phyloP scores from a whole-genome alignment of 345 rosid genomes.

The Lepidium sativum region DNA sequence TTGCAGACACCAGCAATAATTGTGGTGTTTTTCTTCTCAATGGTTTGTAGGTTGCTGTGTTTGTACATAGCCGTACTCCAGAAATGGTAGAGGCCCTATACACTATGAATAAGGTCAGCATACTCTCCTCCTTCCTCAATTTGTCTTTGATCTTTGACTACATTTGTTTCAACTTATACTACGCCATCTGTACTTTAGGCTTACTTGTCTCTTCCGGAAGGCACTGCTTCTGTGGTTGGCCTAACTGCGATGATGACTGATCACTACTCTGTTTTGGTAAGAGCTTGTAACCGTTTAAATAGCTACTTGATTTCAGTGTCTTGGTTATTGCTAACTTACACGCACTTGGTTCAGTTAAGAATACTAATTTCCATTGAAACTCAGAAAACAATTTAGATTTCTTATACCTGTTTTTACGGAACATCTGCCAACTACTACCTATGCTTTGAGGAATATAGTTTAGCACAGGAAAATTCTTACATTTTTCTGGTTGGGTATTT shows the following conservation, averaged over 20 bases:
- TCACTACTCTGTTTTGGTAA: constrained; percentile 64
- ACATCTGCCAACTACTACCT: constrained; percentile 2
- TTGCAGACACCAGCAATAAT: neutral
- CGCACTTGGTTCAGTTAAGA: constrained; percentile 1
- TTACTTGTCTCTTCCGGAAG: constrained; percentile 81
- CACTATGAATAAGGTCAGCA: constrained; percentile 61
- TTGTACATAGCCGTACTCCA: constrained; percentile 47
- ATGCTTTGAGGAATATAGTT: neutral
- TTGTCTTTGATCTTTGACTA: neutral
- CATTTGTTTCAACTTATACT: neutral
- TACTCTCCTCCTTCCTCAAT: neutral
- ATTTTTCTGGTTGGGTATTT: neutral
- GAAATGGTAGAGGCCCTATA: constrained; percentile 80
- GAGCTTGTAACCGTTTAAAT: neutral
- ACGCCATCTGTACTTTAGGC: constrained; percentile 45
- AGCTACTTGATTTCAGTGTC: neutral
- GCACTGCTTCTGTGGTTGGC: constrained; percentile 79
- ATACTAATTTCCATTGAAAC: neutral
- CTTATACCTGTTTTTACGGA: constrained; percentile 1
- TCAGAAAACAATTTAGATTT: neutral
- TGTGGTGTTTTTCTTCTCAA: constrained; percentile 4
- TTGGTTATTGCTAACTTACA: constrained; percentile 7
- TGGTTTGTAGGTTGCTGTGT: constrained; percentile 48
- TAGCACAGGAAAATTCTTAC: neutral
- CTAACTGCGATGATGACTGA: constrained; percentile 85